Percentiles rank a stretch among this genome's conserved stretches.
phyloP scores from a whole-genome alignment of 2,329 filamentous ascomycete species.

The Bipolaris zeicola region DNA sequence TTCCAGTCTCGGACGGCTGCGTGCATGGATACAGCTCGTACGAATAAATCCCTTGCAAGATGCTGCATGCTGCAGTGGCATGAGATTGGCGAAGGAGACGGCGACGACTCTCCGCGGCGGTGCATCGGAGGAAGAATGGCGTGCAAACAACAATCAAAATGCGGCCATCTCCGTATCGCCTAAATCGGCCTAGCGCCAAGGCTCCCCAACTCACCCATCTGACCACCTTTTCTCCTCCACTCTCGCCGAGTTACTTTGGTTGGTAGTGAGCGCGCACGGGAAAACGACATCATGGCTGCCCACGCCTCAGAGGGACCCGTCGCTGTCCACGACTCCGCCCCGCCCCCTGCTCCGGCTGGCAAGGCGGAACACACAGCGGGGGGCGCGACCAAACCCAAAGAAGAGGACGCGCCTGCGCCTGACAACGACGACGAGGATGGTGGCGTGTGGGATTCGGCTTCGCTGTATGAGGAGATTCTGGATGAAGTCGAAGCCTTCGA shows the following conservation, averaged over 20 bases:
- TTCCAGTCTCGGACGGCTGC: conserved; percentile 10
- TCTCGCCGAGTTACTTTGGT: conserved; percentile 18
- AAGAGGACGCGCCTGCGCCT: conserved; percentile 23
- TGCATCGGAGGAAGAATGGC: conserved; percentile 3
- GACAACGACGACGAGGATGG: conserved; percentile 27
- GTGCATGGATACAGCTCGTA: conserved; percentile 8
- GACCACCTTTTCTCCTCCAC: conserved; percentile 21
- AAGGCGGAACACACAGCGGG: conserved; percentile 22
- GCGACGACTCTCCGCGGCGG: conserved; percentile 15
- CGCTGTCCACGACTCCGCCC: conserved; percentile 33
- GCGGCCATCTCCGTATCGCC: conserved; percentile 12
- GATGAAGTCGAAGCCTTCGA: conserved; percentile 41
- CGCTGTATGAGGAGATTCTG: conserved; percentile 43
- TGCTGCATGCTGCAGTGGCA: conserved; percentile 10
- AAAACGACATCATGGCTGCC: conserved; percentile 33
- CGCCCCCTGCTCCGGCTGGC: conserved; percentile 24
- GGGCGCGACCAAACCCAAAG: conserved; percentile 21
- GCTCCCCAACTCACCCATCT: conserved; percentile 14
- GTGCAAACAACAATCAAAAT: conserved; percentile 2
- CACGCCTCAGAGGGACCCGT: conserved; percentile 34
- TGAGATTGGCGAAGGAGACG: conserved; percentile 20
- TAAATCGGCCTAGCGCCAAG: conserved; percentile 14
- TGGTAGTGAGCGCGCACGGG: conserved; percentile 17
- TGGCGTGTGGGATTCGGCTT: conserved; percentile 40
- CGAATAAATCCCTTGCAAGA: conserved; percentile 4